Percentiles rank a stretch among this genome's conserved stretches.
These are phyloP conservation scores for Bothriochloa decipiens DNA, from an alignment of 176 grass and related monocot species.

Conservation along the genomic window DNA sequence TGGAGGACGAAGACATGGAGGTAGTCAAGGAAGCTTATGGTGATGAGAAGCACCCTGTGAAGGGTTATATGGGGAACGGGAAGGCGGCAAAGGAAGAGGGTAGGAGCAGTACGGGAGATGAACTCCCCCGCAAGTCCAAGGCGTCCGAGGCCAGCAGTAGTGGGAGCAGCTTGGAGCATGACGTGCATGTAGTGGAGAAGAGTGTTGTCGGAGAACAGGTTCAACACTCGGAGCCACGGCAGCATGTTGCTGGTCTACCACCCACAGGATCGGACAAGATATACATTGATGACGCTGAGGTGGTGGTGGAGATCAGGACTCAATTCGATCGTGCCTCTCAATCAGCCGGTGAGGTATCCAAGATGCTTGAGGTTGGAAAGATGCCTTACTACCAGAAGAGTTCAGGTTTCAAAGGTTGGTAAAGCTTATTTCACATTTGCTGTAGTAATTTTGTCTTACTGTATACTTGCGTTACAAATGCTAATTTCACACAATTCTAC, in stretches of 20 bases:
- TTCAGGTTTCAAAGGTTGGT: conserved; percentile 81
- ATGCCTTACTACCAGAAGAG: conserved; percentile 83
- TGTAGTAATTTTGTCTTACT: conserved; percentile 1
- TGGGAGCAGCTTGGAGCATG: conserved; percentile 61
- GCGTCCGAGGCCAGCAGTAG: conserved; percentile 57
- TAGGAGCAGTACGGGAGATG: conserved; percentile 50
- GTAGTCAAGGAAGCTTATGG: conserved; percentile 88
- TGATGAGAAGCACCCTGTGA: conserved; percentile 54
- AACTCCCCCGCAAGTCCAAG: conserved; percentile 60
- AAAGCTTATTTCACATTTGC: conserved; percentile 2
- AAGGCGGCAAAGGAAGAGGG: conserved; percentile 63
- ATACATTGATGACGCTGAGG: conserved; percentile 72
- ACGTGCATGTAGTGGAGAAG: conserved; percentile 89
- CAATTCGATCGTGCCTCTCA: conserved; percentile 81
- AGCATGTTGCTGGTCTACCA: conserved; percentile 52
- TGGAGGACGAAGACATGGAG: conserved; percentile 87
- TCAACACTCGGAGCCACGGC: conserved; percentile 43
- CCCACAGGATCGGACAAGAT: conserved; percentile 44
- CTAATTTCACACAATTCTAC: conserved; percentile 11
- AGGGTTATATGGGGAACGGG: conserved; percentile 52
- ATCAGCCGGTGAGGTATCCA: conserved; percentile 72
- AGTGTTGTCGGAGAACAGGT: conserved; percentile 67
- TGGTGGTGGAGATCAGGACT: conserved; percentile 71
- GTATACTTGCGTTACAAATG: neutral
- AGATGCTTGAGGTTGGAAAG: conserved; percentile 96